Evolutionary conservation across 805 yeast species (phyloP), one percentile per base, ranked within the genome.

Genomic region (Hanseniaspora meyeri): DNA sequence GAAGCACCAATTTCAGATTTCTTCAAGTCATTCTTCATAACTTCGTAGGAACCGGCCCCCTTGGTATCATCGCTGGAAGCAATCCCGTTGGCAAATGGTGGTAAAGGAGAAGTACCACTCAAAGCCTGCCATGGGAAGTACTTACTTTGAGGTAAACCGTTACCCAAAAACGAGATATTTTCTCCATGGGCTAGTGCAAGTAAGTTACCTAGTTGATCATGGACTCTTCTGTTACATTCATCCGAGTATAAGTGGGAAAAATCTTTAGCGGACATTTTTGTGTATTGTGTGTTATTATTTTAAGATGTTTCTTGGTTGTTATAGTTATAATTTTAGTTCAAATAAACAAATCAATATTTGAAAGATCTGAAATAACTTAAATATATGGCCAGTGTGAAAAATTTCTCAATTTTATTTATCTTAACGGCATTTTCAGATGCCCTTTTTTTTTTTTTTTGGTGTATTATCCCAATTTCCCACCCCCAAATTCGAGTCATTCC

Each of bases 61-160:
- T 64, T 63, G 3, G 69, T 75, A 24, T 66, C 71, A 20, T 52
- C 57, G 16, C 5, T 16, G 53, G 81, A 77, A 17, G 83, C 82
- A 60, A 87, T 85, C 58, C 96, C 96, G 31, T 80, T 75, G 10
- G 74, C 64, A 68, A 89, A 91, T 1, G 95, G 95, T 20, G 91
- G 84, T 10, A 80, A 74, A 57, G 96, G 95, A 8, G 87, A 74
- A 57, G 80, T 80, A 12, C 85, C 83, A 27, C 76, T 68, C 57
- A 91, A 68, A 61, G 81, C 79, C 65, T 89, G 88, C 78, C 91
- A 87, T 43, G 98, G 97, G 78, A 93, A 91, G 71, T 87, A 85
- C 60, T 85, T 91, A 31, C 96, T 74, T 68, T 87, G 74, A 16
- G 98, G 98, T 63, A 93, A 78, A 8, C 98, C 98, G 64, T 97